Base-by-base conservation (phyloP, 257 asterid genomes). In the Echites panduratus region DNA sequence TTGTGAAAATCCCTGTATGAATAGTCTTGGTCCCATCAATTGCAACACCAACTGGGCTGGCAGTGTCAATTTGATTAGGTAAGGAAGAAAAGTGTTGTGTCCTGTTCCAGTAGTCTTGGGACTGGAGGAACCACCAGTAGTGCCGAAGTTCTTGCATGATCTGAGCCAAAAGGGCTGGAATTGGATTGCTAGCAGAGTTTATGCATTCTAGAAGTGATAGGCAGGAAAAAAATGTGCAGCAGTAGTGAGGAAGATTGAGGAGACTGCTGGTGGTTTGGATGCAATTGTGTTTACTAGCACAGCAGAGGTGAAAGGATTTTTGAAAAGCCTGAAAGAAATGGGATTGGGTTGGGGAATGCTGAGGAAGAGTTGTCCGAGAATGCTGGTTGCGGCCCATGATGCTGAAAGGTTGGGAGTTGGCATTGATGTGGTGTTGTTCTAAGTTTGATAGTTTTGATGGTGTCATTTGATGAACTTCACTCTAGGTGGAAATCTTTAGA, bases 341-440 rank as follows among this genome's bases (percentile, higher is more conserved):
- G 94, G 96, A 29, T 54, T 88, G 83, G 79, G 81, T 79, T 92
- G 98, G 96, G 87, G 77, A 58, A 77, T 67, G 89, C 81, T 90
- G 77, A 76, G 92, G 85, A 59, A 75, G 84, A 84, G 85, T 85
- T 88, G 89, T 38, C 98, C 96, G 47, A 61, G 79, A 70, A 83
- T 88, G 89, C 79, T 92, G 71, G 93, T 76, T 81, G 97, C 92
- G 27, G 96, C 96, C 45, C 96, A 91, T 53, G 96, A 96, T 61
- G 95, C 96, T 70, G 92, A 88, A 84, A 80, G 73, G 43, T 72
- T 91, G 82, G 97, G 96, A 54, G 97, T 89, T 56, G 89, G 81
- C 20, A 77, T 91, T 74, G 96, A 91, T 77, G 88, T 89, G 80
- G 95, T 89, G 77, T n/a, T 80, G 96, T 70, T 79, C 88, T 2